phyloP scores from a whole-genome alignment of 768 basidiomycete genomes.

The Symmetrospora coprosmae region DNA sequence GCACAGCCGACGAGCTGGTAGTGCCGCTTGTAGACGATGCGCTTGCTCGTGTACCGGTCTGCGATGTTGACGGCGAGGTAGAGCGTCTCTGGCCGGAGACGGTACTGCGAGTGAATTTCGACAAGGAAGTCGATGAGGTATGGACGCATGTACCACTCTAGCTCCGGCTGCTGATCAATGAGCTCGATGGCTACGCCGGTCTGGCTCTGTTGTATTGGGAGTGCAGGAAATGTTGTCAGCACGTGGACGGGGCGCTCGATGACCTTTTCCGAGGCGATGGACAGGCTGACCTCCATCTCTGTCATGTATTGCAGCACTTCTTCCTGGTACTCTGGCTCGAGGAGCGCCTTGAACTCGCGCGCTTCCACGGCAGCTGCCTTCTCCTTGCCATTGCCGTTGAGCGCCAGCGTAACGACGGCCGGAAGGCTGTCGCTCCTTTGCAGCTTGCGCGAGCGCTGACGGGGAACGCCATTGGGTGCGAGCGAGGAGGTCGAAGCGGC shows the following conservation, averaged over 20 bases:
- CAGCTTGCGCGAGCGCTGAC: no score
- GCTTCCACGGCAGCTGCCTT: constrained; percentile 44
- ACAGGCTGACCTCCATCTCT: constrained; percentile 83
- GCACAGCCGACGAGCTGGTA: constrained; percentile 98
- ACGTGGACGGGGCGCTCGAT: background rate
- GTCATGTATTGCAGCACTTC: constrained; percentile 91
- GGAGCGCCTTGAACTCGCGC: constrained; percentile 54
- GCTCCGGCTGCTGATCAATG: constrained; percentile 99
- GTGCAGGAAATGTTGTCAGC: constrained; percentile 23
- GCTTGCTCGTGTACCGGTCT: constrained; percentile 96
- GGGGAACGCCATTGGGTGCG: no score
- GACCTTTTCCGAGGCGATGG: background rate
- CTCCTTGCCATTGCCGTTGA: no score
- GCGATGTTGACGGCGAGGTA: constrained; percentile 98
- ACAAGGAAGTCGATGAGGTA: constrained; percentile 97
- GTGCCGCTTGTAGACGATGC: constrained; percentile 96
- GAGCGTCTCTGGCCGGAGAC: constrained; percentile 91
- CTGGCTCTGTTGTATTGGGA: constrained; percentile 45
- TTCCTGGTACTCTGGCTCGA: constrained; percentile 89
- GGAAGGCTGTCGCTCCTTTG: no score
- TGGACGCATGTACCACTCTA: constrained; percentile 97
- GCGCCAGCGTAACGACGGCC: no score
- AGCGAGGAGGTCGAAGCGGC: no score
- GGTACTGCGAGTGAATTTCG: constrained; percentile 95
- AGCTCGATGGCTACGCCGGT: constrained; percentile 86